A percentile compares a stretch with the other conserved stretches of the same genome.
Evolutionary conservation across 1,284 basidiomycete genomes (phyloP).

Genomic region (Moesziomyces sp.): DNA sequence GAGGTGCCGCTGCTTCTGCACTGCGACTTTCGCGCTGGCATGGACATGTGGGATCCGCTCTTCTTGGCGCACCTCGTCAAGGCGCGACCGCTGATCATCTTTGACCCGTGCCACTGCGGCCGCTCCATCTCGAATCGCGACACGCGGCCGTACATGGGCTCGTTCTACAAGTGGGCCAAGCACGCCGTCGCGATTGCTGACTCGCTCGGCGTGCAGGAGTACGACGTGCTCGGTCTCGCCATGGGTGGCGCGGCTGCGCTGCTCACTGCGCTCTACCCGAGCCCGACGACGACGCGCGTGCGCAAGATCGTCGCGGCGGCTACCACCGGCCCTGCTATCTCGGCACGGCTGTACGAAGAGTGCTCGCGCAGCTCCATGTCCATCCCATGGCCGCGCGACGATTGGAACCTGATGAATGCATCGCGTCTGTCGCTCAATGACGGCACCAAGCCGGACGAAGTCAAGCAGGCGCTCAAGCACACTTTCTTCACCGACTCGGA

Average conservation of each 20-base stretch:
- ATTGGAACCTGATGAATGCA: slow-evolving; percentile 42
- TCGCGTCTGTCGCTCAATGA: slow-evolving; percentile 33
- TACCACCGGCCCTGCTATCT: slow-evolving; percentile 35
- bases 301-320: slow-evolving; percentile 33
- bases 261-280: slow-evolving; percentile 29
- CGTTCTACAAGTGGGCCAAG: slow-evolving; percentile 45
- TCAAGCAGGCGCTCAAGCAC: slow-evolving; percentile 31
- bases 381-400: slow-evolving; percentile 41
- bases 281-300: slow-evolving; percentile 25
- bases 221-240: slow-evolving; percentile 28
- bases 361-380: slow-evolving; percentile 43
- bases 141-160: slow-evolving; percentile 42
- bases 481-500: slow-evolving; percentile 32
- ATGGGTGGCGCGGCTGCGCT: slow-evolving; percentile 40
- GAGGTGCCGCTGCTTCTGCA: slow-evolving; percentile 32
- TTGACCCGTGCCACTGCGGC: slow-evolving; percentile 40
- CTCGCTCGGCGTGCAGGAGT: slow-evolving; percentile 26
- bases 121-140: slow-evolving; percentile 37
- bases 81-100: slow-evolving; percentile 41
- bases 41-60: slow-evolving; percentile 48
- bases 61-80: slow-evolving; percentile 48
- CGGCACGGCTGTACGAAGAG: slow-evolving; percentile 40
- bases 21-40: slow-evolving; percentile 36
- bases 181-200: slow-evolving; percentile 36
- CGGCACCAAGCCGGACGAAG: slow-evolving; percentile 34